Conservation (phyloP, 176 grass and related monocot species). For the Rhynchospora tenuis region DNA sequence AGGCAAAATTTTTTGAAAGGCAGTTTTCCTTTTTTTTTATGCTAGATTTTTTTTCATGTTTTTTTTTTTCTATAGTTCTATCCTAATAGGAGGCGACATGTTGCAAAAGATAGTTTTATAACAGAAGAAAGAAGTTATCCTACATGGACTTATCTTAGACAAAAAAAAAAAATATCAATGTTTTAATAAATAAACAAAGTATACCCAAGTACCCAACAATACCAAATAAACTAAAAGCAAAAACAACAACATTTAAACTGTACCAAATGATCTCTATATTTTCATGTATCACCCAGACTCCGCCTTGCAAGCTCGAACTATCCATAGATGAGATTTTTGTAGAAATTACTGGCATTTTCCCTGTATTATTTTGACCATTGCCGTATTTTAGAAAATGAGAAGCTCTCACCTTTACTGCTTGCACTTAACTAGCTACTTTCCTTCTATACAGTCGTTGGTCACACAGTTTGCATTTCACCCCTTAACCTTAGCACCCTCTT, state of each 20-base stretch:
- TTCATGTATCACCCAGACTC: conserved; percentile 48
- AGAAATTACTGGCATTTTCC: conserved; percentile 34
- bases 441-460: conserved; percentile 19
- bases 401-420: conserved; percentile 80
- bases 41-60: no score
- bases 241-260: neutral
- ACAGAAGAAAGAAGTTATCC: neutral
- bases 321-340: conserved; percentile 49
- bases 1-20: no score
- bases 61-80: no score
- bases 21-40: no score
- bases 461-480: neutral
- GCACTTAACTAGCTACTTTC: conserved; percentile 54
- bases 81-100: no score
- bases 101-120: no score
- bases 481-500: conserved; percentile 14
- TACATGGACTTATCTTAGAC: neutral
- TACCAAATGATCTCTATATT: neutral
- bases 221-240: neutral
- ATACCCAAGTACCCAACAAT: conserved; percentile 7
- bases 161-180: conserved; percentile 2
- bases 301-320: conserved; percentile 29
- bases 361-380: conserved; percentile 68
- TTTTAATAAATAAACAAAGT: conserved; percentile 17
- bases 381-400: conserved; percentile 96